These are phyloP conservation scores for Candida broadrunensis DNA, from an alignment of 805 yeast species.

Conservation along the genomic window DNA sequence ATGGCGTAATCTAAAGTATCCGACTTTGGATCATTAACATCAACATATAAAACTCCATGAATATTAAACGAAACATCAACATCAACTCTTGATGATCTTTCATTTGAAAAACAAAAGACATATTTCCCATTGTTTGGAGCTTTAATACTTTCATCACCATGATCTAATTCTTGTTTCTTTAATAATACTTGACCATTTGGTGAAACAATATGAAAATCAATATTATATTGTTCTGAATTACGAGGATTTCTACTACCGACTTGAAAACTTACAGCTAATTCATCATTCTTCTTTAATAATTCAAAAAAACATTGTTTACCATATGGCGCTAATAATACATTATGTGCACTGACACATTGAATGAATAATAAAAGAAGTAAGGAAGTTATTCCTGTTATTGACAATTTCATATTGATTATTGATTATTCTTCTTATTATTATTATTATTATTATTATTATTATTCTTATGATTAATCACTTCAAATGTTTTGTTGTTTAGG, in stretches of 20 bases:
- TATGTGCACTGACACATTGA: conserved; percentile 54
- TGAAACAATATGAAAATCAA: conserved; percentile 55
- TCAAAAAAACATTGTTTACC: conserved; percentile 91
- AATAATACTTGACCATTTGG: conserved; percentile 49
- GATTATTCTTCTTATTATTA: too few relatives aligned
- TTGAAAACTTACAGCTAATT: conserved; percentile 84
- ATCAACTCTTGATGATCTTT: conserved; percentile 64
- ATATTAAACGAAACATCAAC: conserved; percentile 94
- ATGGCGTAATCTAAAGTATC: conserved; percentile 85
- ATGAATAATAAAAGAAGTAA: conserved; percentile 5
- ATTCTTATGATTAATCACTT: too few relatives aligned
- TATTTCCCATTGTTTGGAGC: conserved; percentile 72
- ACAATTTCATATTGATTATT: too few relatives aligned
- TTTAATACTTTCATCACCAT: conserved; percentile 72
- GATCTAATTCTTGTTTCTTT: conserved; percentile 57
- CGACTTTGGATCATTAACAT: conserved; percentile 68
- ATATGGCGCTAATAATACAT: conserved; percentile 75
- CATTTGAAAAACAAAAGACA: conserved; percentile 90
- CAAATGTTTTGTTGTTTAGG: too few relatives aligned
- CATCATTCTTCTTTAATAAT: conserved; percentile 76
- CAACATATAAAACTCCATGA: conserved; percentile 87
- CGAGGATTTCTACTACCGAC: conserved; percentile 85
- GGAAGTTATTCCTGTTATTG: background rate
- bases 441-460: too few relatives aligned
- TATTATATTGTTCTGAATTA: conserved; percentile 59